Evolutionary conservation across 129 eudicot species (phyloP).

Genomic region (Artemisia argyi): DNA sequence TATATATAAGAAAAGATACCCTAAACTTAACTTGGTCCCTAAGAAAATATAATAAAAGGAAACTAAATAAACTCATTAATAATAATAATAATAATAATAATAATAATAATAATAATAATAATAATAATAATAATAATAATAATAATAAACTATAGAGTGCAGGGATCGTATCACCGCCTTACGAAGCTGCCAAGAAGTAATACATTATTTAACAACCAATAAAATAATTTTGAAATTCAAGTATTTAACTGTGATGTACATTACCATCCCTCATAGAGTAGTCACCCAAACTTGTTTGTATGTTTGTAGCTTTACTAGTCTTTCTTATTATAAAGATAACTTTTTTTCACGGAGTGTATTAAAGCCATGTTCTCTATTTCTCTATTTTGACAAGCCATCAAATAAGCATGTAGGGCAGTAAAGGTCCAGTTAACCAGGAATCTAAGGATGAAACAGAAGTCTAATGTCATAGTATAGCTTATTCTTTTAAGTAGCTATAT

Average conservation of each 20-base stretch:
- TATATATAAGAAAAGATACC: no score
- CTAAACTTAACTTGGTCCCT: no score
- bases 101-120: no score
- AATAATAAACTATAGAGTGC: no score
- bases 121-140: no score
- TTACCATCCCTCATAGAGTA: neutral
- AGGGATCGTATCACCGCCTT: no score
- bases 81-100: no score
- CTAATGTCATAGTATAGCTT: neutral
- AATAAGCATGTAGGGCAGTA: constrained; percentile 3
- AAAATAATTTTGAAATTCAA: neutral
- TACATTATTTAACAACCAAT: constrained; percentile 4
- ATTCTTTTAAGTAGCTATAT: no score
- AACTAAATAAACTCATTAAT: no score
- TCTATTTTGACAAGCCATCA: neutral
- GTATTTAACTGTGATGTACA: neutral
- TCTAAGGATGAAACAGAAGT: constrained; percentile 4
- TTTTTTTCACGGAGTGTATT: neutral
- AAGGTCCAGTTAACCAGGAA: neutral
- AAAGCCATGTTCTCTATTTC: constrained; percentile 10
- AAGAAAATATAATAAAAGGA: no score
- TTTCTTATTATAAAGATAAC: no score
- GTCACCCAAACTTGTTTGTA: neutral
- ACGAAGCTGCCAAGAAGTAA: constrained; percentile 55
- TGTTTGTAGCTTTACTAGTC: no score